These are phyloP conservation scores for Platanthera guangdongensis DNA, from an alignment of 106 monocot genomes.

Conservation along the genomic window DNA sequence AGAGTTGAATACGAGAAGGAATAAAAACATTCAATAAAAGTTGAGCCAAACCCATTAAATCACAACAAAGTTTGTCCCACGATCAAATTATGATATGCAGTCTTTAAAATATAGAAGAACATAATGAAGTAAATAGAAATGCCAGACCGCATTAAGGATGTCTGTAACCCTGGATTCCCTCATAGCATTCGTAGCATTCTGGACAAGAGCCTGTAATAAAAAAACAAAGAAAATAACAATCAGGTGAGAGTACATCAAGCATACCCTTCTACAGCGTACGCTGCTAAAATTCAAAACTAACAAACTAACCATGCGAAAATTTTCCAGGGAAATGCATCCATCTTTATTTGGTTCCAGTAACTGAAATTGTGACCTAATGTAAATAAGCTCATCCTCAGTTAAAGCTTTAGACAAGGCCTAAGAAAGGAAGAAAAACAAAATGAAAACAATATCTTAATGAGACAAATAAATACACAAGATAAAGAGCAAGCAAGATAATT, in stretches of 20 bases:
- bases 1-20: too few species aligned
- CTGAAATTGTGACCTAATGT: conserved; percentile 54
- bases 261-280: too few species aligned
- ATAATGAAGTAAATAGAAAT: neutral
- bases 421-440: neutral
- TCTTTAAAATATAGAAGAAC: too few species aligned
- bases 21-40: too few species aligned
- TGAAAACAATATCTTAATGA: too few species aligned
- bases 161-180: conserved; percentile 63
- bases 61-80: too few species aligned
- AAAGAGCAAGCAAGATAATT: too few species aligned
- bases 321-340: conserved; percentile 47
- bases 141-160: conserved; percentile 47
- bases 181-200: conserved; percentile 61
- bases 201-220: conserved; percentile 44
- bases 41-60: too few species aligned
- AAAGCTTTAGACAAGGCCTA: conserved; percentile 81
- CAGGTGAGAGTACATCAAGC: too few species aligned
- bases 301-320: conserved; percentile 52
- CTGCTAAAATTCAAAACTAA: neutral
- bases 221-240: neutral
- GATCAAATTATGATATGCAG: too few species aligned
- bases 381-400: conserved; percentile 59
- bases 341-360: conserved; percentile 57
- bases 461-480: too few species aligned